Conservation (phyloP, 768 basidiomycete genomes). For the Megacollybia marginata region DNA sequence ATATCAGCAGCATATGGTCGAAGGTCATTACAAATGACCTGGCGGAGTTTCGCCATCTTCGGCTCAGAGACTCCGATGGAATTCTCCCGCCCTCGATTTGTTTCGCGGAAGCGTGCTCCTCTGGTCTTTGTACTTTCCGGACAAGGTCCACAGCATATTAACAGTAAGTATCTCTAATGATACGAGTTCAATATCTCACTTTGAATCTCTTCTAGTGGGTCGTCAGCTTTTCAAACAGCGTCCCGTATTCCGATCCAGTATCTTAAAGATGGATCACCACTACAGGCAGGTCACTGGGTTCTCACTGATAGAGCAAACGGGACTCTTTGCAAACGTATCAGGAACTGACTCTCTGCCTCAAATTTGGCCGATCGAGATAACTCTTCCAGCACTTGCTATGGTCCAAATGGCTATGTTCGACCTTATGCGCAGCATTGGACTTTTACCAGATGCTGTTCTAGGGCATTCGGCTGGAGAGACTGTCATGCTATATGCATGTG, state of each 20-base stretch:
- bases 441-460: constrained; percentile 28
- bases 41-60: constrained; percentile 20
- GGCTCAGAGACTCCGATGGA: constrained; percentile 1
- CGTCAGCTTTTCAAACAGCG: constrained; percentile 25
- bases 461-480: constrained; percentile 47
- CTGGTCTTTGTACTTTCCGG: constrained; percentile 32
- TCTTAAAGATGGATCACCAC: constrained; percentile 29
- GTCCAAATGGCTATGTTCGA: constrained; percentile 41
- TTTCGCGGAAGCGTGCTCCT: constrained; percentile 16
- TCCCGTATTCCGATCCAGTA: constrained; percentile 28
- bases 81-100: constrained; percentile 21
- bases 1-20: constrained; percentile 16
- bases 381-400: constrained; percentile 34
- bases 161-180: constrained; percentile 19
- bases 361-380: constrained; percentile 28
- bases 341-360: constrained; percentile 7
- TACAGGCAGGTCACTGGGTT: constrained; percentile 21
- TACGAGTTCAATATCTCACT: too few relatives aligned
- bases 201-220: constrained; percentile 8
- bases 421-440: constrained; percentile 24
- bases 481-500: constrained; percentile 33
- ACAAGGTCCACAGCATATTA: constrained; percentile 31
- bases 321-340: constrained; percentile 24
- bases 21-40: constrained; percentile 24
- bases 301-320: constrained; percentile 27